These are phyloP conservation scores for Solanum acaule DNA, from an alignment of 257 asterid species.

Conservation along the genomic window DNA sequence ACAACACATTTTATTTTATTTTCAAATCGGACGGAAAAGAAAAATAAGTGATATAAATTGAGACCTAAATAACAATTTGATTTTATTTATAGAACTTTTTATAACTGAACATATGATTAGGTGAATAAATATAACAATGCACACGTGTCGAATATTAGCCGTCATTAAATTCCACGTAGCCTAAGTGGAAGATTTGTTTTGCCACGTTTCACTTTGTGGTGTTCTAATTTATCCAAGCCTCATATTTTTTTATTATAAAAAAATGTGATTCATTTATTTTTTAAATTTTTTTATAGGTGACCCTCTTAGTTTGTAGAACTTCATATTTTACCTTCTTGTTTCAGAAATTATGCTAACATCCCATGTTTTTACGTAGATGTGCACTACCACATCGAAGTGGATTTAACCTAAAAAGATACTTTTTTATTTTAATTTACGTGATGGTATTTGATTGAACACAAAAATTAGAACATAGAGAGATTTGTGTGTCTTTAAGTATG, in stretches of 20 bases:
- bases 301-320: not conserved
- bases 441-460: not conserved
- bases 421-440: not conserved
- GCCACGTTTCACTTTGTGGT: conserved; percentile 2
- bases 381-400: not conserved
- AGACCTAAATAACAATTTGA: not conserved
- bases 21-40: fast-evolving
- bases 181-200: not conserved
- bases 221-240: not conserved
- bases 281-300: not conserved
- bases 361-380: too few species aligned
- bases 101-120: not conserved
- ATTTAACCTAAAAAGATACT: not conserved
- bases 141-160: not conserved
- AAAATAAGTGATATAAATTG: too few species aligned
- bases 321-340: not conserved
- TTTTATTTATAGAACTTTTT: not conserved
- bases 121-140: not conserved
- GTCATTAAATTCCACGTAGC: not conserved
- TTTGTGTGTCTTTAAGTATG: too few species aligned
- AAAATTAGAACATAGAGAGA: not conserved
- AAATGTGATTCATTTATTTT: not conserved
- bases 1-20: too few species aligned
- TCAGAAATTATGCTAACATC: not conserved
- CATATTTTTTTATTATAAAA: not conserved